Evolutionary conservation across 805 yeast genomes (phyloP), one percentile per base, ranked within the genome.

Genomic region (Nakazawaea anatomiae): DNA sequence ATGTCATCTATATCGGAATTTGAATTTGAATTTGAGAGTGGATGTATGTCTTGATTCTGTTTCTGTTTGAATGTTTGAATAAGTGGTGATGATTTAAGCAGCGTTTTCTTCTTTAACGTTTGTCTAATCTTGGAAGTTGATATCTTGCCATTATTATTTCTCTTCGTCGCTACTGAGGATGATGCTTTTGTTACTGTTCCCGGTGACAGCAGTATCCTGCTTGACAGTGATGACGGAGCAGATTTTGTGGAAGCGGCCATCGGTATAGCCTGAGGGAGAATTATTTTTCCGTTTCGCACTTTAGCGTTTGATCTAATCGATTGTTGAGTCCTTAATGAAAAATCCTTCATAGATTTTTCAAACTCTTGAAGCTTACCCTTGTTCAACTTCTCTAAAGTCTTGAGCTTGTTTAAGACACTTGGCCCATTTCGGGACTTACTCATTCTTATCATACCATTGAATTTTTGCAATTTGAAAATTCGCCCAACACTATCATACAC

Each of bases 341-440:
- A 42, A 18, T 39, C 11, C n/a, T 39, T 42, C 44, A 48, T 8
- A 5, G 27, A 34, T 11, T 35, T 32, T 8, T 49, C 34, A 9
- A 32, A 44, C 1, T 18, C 32, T 18, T 14, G 32, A 3, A 35
- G 28, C 27, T 35, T 32, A 14, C 46, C 50, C 12, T 42, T 38
- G 34, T 39, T 47, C 12, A 18, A 6, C 10, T n/a, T 14, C 14
- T 25, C 43, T 40, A 41, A 44, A 38, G 52, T 50, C 1, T 41
- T 31, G 34, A 61, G 30, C 40, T 55, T 55, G 6, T 32, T 12
- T 44, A 55, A 52, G 5, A 63, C 41, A 40, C 56, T 54, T 5
- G 56, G 54, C 3, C 66, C 65, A 36, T 64, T 65, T 39, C 71
- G 54, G 3, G 70, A 63, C 55, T 66, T 66, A 47, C 52, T 59